Conservation (phyloP, 2,329 filamentous ascomycete species). For the Aspergillus sergii region DNA sequence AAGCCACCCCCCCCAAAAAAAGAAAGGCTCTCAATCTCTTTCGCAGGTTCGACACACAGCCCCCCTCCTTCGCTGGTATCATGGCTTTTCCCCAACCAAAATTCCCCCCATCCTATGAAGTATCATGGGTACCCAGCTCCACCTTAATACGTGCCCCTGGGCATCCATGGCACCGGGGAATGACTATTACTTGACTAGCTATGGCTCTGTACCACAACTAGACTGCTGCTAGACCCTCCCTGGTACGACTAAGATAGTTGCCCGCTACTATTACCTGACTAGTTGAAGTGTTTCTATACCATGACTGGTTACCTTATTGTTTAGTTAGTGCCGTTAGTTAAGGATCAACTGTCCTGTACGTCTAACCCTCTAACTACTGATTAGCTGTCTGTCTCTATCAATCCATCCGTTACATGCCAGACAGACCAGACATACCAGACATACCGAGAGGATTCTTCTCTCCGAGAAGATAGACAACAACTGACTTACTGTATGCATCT, state of each 20-base stretch:
- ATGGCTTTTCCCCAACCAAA: constrained; percentile 9
- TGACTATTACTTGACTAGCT: constrained; percentile 13
- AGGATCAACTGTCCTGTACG: not conserved
- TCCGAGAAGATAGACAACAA: not conserved
- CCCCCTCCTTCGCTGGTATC: constrained; percentile 9
- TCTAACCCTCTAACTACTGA: not conserved
- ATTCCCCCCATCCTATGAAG: not conserved
- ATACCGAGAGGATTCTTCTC: constrained; percentile 1
- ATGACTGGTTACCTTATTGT: not conserved
- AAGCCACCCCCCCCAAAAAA: not conserved
- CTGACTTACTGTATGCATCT: constrained; percentile 2
- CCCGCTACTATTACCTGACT: constrained; percentile 5
- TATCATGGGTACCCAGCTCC: constrained; percentile 5
- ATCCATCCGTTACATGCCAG: not conserved
- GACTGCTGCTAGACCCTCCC: not conserved
- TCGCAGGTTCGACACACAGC: constrained; percentile 11
- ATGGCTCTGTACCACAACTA: constrained; percentile 3
- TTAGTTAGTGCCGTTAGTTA: not conserved
- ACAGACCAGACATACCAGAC: not conserved
- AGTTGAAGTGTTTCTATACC: not conserved
- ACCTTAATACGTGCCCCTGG: constrained; percentile 13
- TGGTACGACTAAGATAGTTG: not conserved
- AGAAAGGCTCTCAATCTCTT: not conserved
- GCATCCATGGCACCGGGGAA: constrained; percentile 15
- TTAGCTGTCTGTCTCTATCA: not conserved